Evolutionary conservation across 768 basidiomycete species (phyloP).

Genomic region (Lactarius sp.): DNA sequence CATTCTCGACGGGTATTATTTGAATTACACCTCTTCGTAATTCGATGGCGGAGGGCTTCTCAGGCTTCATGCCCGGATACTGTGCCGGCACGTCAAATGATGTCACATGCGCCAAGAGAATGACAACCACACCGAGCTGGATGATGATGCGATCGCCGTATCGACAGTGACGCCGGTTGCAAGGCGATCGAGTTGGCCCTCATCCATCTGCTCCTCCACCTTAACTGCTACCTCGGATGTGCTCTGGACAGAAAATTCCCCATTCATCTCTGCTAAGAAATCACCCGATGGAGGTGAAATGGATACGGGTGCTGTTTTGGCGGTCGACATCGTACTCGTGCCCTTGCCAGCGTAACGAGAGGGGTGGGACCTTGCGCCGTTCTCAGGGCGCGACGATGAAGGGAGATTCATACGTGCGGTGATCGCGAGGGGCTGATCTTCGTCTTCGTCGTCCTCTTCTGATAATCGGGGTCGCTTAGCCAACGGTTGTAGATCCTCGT

Average conservation of each 20-base stretch:
- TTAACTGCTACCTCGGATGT: constrained; percentile 53
- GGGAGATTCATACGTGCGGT: constrained; percentile 30
- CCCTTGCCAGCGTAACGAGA: constrained; percentile 52
- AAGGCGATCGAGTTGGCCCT: constrained; percentile 67
- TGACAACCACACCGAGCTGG: constrained; percentile 40
- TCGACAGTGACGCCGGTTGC: constrained; percentile 80
- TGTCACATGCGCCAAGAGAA: background rate
- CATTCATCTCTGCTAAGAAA: constrained; percentile 37
- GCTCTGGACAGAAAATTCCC: constrained; percentile 42
- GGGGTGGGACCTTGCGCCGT: constrained; percentile 29
- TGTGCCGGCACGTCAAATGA: constrained; percentile 9
- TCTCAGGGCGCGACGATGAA: constrained; percentile 17
- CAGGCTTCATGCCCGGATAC: constrained; percentile 53
- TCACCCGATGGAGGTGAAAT: constrained; percentile 39
- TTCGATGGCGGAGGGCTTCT: constrained; percentile 78
- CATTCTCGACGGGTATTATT: constrained; percentile 81
- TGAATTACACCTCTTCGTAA: constrained; percentile 78
- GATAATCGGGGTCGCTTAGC: constrained; percentile 29
- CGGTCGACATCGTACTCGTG: constrained; percentile 53
- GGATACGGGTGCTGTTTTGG: constrained; percentile 49
- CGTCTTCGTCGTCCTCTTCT: constrained; percentile 26
- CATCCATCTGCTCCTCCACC: constrained; percentile 76
- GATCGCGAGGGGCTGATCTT: constrained; percentile 32
- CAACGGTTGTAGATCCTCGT: constrained; percentile 56
- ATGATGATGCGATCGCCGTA: constrained; percentile 43